These are phyloP conservation scores for Phaeophleospora eucalypticola DNA, from an alignment of 2,329 filamentous ascomycete genomes.

Conservation along the genomic window DNA sequence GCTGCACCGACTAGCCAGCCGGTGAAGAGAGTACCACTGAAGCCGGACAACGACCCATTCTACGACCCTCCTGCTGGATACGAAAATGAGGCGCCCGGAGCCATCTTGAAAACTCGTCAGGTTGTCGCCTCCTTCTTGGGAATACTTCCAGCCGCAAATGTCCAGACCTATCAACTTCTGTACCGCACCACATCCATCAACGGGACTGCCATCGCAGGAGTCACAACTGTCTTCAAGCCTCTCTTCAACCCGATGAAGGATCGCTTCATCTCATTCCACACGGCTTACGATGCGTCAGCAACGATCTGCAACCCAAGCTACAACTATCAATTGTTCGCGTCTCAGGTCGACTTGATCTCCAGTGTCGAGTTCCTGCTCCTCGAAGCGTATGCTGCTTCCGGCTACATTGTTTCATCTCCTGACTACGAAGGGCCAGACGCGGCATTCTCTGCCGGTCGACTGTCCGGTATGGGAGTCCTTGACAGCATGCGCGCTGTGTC, in stretches of 20 bases:
- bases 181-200: conserved; percentile 26
- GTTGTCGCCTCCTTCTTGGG: conserved; percentile 23
- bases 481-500: conserved; percentile 42
- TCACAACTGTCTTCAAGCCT: conserved; percentile 28
- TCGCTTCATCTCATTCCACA: conserved; percentile 29
- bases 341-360: conserved; percentile 23
- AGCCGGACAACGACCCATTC: conserved; percentile 27
- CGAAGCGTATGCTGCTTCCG: conserved; percentile 18
- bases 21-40: too few relatives aligned
- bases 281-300: conserved; percentile 33
- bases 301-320: conserved; percentile 39
- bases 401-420: conserved; percentile 34
- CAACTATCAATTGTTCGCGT: conserved; percentile 25
- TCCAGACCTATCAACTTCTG: conserved; percentile 25
- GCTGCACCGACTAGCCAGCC: too few relatives aligned
- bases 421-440: conserved; percentile 40
- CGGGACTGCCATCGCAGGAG: conserved; percentile 25
- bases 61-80: conserved; percentile 27
- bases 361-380: conserved; percentile 21
- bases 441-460: conserved; percentile 32
- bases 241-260: conserved; percentile 18
- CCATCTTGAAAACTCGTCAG: conserved; percentile 22
- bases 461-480: conserved; percentile 41
- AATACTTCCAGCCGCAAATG: conserved; percentile 18
- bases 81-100: conserved; percentile 20